phyloP scores from a whole-genome alignment of 108 stramenopile species.

The Cyclotella kingstonii region DNA sequence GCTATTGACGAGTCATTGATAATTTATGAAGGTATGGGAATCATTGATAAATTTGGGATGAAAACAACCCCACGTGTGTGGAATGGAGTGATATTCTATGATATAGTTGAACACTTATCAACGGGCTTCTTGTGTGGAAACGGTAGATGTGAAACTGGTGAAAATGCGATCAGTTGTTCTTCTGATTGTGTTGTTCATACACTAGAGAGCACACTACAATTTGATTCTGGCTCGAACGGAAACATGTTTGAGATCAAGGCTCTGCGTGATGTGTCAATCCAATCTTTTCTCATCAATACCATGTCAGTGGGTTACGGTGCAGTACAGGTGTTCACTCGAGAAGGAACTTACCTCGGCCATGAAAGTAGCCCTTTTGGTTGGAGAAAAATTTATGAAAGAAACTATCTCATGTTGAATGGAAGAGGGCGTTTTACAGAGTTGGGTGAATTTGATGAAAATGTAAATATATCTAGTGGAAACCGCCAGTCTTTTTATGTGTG shows the following conservation, averaged over 20 bases:
- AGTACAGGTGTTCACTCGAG: conserved; percentile 24
- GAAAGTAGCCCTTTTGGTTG: conserved; percentile 16
- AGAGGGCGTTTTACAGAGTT: conserved; percentile 14
- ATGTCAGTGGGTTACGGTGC: conserved; percentile 11
- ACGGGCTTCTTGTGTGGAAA: conserved; percentile 2
- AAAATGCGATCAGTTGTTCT: conserved; percentile 7
- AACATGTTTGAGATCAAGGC: conserved; percentile 20
- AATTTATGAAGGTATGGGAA: conserved; percentile 20
- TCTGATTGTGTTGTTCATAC: conserved; percentile 8
- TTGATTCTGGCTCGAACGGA: conserved; percentile 20
- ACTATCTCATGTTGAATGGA: not conserved
- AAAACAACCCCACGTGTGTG: not conserved
- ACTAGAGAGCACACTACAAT: conserved; percentile 16
- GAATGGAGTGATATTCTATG: conserved; percentile 1
- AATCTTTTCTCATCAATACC: conserved; percentile 13
- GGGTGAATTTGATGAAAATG: conserved; percentile 9
- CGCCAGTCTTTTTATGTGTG: conserved; percentile 23
- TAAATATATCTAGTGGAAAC: conserved; percentile 1
- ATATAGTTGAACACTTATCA: not conserved
- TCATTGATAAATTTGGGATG: not conserved
- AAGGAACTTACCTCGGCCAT: conserved; percentile 10
- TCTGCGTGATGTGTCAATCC: conserved; percentile 7
- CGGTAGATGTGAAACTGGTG: not conserved
- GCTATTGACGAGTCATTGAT: not conserved
- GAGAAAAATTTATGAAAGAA: conserved; percentile 11